These are phyloP conservation scores for Setomelanomma holmii DNA, from an alignment of 2,329 filamentous ascomycete genomes.

Conservation along the genomic window DNA sequence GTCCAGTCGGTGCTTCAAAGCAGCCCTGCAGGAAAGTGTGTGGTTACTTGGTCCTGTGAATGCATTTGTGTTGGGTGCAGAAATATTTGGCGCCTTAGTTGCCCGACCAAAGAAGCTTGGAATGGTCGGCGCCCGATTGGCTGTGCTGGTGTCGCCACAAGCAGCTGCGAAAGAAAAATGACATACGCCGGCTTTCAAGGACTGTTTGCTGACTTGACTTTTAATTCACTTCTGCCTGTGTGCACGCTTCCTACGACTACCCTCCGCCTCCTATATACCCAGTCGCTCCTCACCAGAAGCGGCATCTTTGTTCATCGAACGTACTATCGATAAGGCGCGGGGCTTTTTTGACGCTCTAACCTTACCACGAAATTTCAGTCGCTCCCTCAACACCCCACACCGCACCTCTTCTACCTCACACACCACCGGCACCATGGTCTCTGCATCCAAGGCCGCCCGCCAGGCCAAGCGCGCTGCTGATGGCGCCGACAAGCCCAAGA, in stretches of 20 bases:
- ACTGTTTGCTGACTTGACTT: neutral
- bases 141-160: slow-evolving; percentile 1
- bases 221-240: neutral
- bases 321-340: neutral
- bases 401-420: neutral
- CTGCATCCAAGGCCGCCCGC: slow-evolving; percentile 72
- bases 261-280: neutral
- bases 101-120: too few relatives aligned
- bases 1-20: too few relatives aligned
- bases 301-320: neutral
- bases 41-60: too few relatives aligned
- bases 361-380: neutral
- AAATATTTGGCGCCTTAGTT: neutral
- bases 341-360: neutral
- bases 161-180: slow-evolving; percentile 1
- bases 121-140: slow-evolving; percentile 1
- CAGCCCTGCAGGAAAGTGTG: too few relatives aligned
- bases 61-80: too few relatives aligned
- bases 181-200: neutral
- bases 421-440: slow-evolving; percentile 62
- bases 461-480: slow-evolving; percentile 68
- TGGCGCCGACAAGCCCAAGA: slow-evolving; percentile 72
- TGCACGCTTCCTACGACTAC: neutral
- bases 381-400: neutral
- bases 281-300: neutral